phyloP scores from a whole-genome alignment of 768 basidiomycete genomes.

The Trametes maxima region DNA sequence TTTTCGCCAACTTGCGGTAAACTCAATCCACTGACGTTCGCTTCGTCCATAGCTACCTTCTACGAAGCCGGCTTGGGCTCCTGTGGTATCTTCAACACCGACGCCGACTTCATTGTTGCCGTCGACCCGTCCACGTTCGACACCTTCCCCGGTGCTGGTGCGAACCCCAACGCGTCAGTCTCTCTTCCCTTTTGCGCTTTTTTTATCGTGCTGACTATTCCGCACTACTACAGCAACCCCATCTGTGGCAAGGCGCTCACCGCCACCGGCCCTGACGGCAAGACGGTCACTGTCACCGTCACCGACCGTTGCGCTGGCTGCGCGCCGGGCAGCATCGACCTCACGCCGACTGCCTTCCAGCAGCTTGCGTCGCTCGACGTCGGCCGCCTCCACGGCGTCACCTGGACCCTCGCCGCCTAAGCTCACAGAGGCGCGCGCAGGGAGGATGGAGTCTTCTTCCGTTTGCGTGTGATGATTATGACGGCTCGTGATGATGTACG shows the following conservation, averaged over 20 bases:
- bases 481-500: constrained; percentile 13
- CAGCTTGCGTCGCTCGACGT: constrained; percentile 26
- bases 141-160: constrained; percentile 11
- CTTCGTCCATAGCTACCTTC: constrained; percentile 31
- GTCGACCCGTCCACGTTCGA: constrained; percentile 39
- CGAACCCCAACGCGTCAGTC: constrained; percentile 21
- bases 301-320: constrained; percentile 37
- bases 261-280: constrained; percentile 30
- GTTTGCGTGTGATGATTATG: background rate
- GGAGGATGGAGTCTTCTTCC: background rate
- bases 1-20: background rate
- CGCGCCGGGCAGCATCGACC: constrained; percentile 28
- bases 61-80: constrained; percentile 43
- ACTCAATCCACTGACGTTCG: background rate
- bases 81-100: constrained; percentile 40
- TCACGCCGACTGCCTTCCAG: constrained; percentile 34
- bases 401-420: constrained; percentile 26
- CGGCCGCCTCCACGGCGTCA: constrained; percentile 31
- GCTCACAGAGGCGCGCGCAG: background rate
- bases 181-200: background rate
- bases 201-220: constrained; percentile 8
- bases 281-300: constrained; percentile 32
- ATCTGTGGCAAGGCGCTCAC: constrained; percentile 33
- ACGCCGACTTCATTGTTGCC: constrained; percentile 39
- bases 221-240: constrained; percentile 34